These are phyloP conservation scores for Cymbomonas tetramitiformis DNA, from an alignment of 139 green algal species.

Conservation along the genomic window DNA sequence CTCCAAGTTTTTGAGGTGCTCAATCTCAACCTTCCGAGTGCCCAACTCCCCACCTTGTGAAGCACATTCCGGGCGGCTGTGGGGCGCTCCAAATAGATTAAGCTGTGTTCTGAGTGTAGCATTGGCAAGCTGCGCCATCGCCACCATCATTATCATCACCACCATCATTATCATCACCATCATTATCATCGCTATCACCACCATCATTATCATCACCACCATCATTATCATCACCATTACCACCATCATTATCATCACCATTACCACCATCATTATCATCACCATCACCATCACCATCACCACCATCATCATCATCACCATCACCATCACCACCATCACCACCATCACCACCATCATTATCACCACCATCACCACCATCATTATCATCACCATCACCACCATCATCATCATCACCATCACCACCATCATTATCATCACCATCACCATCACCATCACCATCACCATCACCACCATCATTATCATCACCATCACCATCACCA, in stretches of 20 bases:
- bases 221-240: slow-evolving; percentile 4
- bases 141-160: slow-evolving; percentile 6
- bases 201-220: slow-evolving; percentile 6
- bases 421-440: too few species aligned
- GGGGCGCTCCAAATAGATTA: too few species aligned
- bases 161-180: slow-evolving; percentile 5
- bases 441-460: too few species aligned
- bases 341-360: neutral
- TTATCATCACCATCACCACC: too few species aligned
- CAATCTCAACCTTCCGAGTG: too few species aligned
- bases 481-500: neutral
- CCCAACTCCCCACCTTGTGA: too few species aligned
- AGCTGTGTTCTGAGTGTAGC: neutral
- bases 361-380: too few species aligned
- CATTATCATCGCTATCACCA: slow-evolving; percentile 3
- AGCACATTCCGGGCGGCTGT: too few species aligned
- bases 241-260: slow-evolving; percentile 6
- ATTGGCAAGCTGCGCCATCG: slow-evolving; percentile 1
- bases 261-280: slow-evolving; percentile 3
- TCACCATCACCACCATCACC: slow-evolving; percentile 6
- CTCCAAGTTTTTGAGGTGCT: slow-evolving; percentile 37
- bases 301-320: slow-evolving; percentile 7
- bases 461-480: neutral
- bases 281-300: slow-evolving; percentile 9
- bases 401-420: too few species aligned